A percentile compares a stretch with the other conserved stretches of the same genome.
Conservation (phyloP, 306 rosid genomes). For the Vachellia pachyceras region DNA sequence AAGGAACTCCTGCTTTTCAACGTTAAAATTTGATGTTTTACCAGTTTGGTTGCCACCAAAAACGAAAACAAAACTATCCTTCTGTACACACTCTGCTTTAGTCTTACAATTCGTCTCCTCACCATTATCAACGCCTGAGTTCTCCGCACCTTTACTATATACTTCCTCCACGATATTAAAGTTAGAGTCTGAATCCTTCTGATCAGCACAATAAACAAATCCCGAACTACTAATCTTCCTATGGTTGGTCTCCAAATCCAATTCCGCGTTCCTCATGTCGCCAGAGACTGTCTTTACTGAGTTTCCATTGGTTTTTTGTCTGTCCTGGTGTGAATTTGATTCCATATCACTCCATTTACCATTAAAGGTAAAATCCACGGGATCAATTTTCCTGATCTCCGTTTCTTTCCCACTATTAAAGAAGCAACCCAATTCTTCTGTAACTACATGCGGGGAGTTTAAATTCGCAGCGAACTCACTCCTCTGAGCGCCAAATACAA, state of each 20-base stretch:
- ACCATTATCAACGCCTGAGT: conserved; percentile 28
- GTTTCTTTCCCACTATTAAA: conserved; percentile 30
- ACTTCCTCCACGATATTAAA: conserved; percentile 39
- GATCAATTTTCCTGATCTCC: conserved; percentile 35
- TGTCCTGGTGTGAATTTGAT: conserved; percentile 27
- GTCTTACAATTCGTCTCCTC: conserved; percentile 34
- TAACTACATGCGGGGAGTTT: conserved; percentile 30
- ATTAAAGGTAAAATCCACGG: conserved; percentile 51
- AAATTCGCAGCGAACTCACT: conserved; percentile 38
- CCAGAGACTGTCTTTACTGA: conserved; percentile 30
- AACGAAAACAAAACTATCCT: conserved; percentile 27
- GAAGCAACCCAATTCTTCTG: conserved; percentile 15
- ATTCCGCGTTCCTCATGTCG: conserved; percentile 23
- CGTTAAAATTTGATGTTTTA: conserved; percentile 34
- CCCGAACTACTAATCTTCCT: conserved; percentile 21
- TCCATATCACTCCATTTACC: conserved; percentile 36
- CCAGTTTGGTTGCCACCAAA: conserved; percentile 39
- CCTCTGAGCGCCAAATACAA: conserved; percentile 50
- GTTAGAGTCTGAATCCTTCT: conserved; percentile 34
- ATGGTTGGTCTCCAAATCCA: conserved; percentile 28
- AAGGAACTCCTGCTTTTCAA: conserved; percentile 40
- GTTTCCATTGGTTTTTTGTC: conserved; percentile 24
- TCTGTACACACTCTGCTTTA: conserved; percentile 33
- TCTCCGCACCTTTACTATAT: conserved; percentile 29
- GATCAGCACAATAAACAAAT: conserved; percentile 49